Base-by-base conservation (phyloP, 2,329 filamentous ascomycete species). In the Penicillium occitanis region DNA sequence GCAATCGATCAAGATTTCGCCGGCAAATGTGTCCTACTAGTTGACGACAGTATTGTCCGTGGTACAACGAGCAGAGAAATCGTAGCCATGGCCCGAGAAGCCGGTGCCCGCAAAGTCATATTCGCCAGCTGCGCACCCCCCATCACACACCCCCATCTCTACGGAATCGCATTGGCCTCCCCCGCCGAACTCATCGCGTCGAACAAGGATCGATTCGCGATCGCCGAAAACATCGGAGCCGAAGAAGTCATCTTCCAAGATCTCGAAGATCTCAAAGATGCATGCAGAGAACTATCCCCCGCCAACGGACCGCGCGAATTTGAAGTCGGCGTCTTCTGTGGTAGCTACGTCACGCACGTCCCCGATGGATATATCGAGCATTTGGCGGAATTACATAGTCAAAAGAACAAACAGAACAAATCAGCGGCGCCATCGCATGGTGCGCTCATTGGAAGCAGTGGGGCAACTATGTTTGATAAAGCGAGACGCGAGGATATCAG, bases 281-380 rank as follows among this genome's bases (percentile, higher is more conserved):
- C 93, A 0, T 97, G 93, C 74, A 85, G 88, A 1, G 88, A 92
- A 70, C 85, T 91, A 3, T 88, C 87, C 5, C 71, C 72, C 40
- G 77, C 68, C 85, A 88, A 61, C 40, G 76, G 86, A 71, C 83
- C 80, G 4, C 71, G 86, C 69, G 83, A 89, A 64, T 97, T 97
- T 70, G 94, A 98, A 75, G 88, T 96, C 2, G 93, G 94, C 63
- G 93, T 97, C 8, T 97, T 98, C 81, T 92, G 89, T 74, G 94
- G 94, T 55, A 87, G 88, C 69, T 97, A 97, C 78, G 84, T 91
- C 68, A 97, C 94, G 0, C 87, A 88, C 0, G 90, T 97, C 1
- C 86, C 90, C 1, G 85, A 88, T 6, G 88, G 86, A 44, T 97
- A 97, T 80, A 95, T 97, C 71, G 87, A 91, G 70, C 91, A 92